These are phyloP conservation scores for Skeletonema tropicum DNA, from an alignment of 108 stramenopile species.

Conservation along the genomic window DNA sequence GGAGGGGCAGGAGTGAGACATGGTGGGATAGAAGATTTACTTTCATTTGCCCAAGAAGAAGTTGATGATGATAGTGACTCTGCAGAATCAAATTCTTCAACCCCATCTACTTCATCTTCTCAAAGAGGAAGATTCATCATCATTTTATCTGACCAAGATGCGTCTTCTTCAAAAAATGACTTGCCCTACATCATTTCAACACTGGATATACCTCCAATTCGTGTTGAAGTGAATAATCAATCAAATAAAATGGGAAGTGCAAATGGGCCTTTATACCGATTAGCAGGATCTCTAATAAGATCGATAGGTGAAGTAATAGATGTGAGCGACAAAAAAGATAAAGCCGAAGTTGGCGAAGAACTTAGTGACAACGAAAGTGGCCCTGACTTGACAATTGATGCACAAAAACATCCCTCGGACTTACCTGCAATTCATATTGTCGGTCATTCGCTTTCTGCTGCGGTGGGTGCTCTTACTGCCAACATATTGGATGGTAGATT, in stretches of 20 bases:
- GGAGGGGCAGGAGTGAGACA: slow-evolving; percentile 78
- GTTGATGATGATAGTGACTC: slow-evolving; percentile 9
- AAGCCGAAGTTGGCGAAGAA: not conserved
- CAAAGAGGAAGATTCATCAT: slow-evolving; percentile 63
- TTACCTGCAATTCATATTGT: slow-evolving; percentile 79
- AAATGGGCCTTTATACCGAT: slow-evolving; percentile 60
- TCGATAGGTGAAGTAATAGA: slow-evolving; percentile 21
- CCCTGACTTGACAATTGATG: slow-evolving; percentile 28
- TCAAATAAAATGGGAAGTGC: slow-evolving; percentile 67
- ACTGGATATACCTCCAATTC: slow-evolving; percentile 29
- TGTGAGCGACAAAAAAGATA: not conserved
- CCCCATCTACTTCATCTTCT: not conserved
- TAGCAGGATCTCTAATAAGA: slow-evolving; percentile 60
- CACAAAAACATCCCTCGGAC: slow-evolving; percentile 30
- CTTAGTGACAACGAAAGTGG: not conserved
- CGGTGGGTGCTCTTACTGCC: slow-evolving; percentile 75
- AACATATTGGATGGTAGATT: slow-evolving; percentile 75
- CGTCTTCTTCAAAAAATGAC: slow-evolving; percentile 1
- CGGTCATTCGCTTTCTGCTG: slow-evolving; percentile 77
- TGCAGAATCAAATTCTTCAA: slow-evolving; percentile 4
- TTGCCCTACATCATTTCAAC: slow-evolving; percentile 25
- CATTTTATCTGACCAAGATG: slow-evolving; percentile 47
- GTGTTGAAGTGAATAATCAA: slow-evolving; percentile 4
- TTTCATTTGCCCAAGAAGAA: slow-evolving; percentile 30
- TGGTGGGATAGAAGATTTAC: slow-evolving; percentile 67